phyloP scores from a whole-genome alignment of 1,284 basidiomycete species.

The Butyriboletus appendiculatus region DNA sequence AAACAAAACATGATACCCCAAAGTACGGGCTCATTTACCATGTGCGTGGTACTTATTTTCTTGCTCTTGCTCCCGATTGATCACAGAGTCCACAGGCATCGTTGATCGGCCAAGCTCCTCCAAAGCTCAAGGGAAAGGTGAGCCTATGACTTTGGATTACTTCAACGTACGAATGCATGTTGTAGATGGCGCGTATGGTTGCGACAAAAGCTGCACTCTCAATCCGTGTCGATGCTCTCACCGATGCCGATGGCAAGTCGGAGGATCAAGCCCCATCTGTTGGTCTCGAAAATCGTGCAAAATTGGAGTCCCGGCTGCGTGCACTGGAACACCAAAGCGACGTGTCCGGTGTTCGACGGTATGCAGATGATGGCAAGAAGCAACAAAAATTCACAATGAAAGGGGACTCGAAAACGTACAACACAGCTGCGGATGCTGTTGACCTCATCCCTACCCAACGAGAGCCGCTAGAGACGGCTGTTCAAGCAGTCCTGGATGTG shows the following conservation, averaged over 20 bases:
- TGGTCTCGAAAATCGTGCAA: slow-evolving; percentile 91
- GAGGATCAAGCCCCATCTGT: slow-evolving; percentile 80
- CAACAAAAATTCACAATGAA: slow-evolving; percentile 80
- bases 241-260: slow-evolving; percentile 90
- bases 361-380: slow-evolving; percentile 62
- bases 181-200: slow-evolving; percentile 98
- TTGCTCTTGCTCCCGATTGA: slow-evolving; percentile 3
- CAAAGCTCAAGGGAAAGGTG: slow-evolving; percentile 97
- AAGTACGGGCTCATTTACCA: slow-evolving; percentile 99
- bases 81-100: slow-evolving; percentile 61
- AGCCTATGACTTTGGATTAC: slow-evolving; percentile 11
- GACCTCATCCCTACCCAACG: slow-evolving; percentile 84
- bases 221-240: slow-evolving; percentile 94
- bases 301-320: slow-evolving; percentile 92
- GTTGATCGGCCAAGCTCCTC: slow-evolving; percentile 95
- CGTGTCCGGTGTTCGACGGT: slow-evolving; percentile 61
- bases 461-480: slow-evolving; percentile 65
- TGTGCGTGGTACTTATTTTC: slow-evolving; percentile 45
- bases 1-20: slow-evolving; percentile 99
- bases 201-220: slow-evolving; percentile 97
- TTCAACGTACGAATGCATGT: slow-evolving; percentile 4
- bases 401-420: slow-evolving; percentile 79
- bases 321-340: slow-evolving; percentile 86
- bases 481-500: slow-evolving; percentile 68
- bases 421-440: slow-evolving; percentile 77